Conservation (phyloP, 2,329 filamentous ascomycete species). For the Phoma sp. region DNA sequence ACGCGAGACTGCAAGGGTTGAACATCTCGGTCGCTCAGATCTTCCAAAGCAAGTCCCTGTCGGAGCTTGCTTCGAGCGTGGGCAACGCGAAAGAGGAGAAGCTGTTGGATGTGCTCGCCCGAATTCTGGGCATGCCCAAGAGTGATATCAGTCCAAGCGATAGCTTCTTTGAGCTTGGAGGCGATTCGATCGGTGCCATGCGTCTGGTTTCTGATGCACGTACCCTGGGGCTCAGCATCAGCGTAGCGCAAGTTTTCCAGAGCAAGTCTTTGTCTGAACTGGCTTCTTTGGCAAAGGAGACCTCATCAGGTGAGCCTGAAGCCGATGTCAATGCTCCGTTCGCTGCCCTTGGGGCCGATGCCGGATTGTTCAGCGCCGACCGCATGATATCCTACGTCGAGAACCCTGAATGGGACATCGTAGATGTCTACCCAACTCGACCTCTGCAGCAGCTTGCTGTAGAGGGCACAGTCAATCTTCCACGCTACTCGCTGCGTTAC, state of each 20-base stretch:
- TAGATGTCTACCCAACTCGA: slow-evolving; percentile 63
- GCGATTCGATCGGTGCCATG: slow-evolving; percentile 56
- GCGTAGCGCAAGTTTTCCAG: slow-evolving; percentile 54
- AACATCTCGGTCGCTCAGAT: slow-evolving; percentile 52
- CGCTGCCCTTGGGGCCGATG: slow-evolving; percentile 56
- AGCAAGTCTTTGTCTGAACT: slow-evolving; percentile 49
- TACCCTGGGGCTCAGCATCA: slow-evolving; percentile 44
- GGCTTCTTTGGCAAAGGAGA: slow-evolving; percentile 41
- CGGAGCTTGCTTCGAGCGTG: slow-evolving; percentile 61
- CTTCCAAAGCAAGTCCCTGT: slow-evolving; percentile 51
- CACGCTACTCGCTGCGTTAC: slow-evolving; percentile 68
- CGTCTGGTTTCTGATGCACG: slow-evolving; percentile 50
- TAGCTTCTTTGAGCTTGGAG: slow-evolving; percentile 56
- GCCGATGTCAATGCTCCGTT: slow-evolving; percentile 54
- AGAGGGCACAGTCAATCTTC: slow-evolving; percentile 61
- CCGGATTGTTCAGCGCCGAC: slow-evolving; percentile 54
- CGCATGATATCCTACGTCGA: slow-evolving; percentile 59
- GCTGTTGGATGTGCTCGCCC: slow-evolving; percentile 34
- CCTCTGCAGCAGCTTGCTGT: slow-evolving; percentile 67
- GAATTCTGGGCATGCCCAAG: slow-evolving; percentile 38
- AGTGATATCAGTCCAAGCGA: slow-evolving; percentile 46
- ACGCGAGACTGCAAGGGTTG: slow-evolving; percentile 44
- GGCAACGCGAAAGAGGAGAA: slow-evolving; percentile 39
- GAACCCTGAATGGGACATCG: slow-evolving; percentile 58
- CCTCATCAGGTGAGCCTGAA: slow-evolving; percentile 20